A percentile compares a stretch with the other conserved stretches of the same genome.
These are phyloP conservation scores for Globisporangium viniferum DNA, from an alignment of 352 stramenopile species.

Conservation along the genomic window DNA sequence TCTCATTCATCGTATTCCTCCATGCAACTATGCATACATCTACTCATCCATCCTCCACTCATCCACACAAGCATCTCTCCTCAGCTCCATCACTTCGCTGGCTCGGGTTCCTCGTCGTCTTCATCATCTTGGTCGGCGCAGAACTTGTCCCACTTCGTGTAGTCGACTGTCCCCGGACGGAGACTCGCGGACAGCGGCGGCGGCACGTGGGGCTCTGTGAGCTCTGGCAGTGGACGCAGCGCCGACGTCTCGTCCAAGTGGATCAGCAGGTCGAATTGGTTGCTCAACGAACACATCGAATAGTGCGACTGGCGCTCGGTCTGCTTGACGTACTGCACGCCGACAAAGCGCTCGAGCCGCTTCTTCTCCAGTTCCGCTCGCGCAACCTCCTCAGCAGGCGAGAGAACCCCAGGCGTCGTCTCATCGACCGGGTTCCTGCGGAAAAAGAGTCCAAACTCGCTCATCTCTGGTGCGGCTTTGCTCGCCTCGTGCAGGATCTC, in stretches of 20 bases:
- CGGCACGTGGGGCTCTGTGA: slow-evolving; percentile 14
- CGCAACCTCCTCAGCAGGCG: neutral
- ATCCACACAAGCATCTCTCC: neutral
- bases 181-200: neutral
- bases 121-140: slow-evolving; percentile 10
- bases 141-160: slow-evolving; percentile 17
- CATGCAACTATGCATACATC: too few species aligned
- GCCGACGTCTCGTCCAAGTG: slow-evolving; percentile 29
- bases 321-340: slow-evolving; percentile 29
- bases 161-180: slow-evolving; percentile 16
- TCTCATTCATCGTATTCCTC: too few species aligned
- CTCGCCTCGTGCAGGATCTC: slow-evolving; percentile 22
- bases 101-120: neutral
- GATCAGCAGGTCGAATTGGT: slow-evolving; percentile 30
- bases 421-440: slow-evolving; percentile 4
- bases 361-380: slow-evolving; percentile 9
- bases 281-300: slow-evolving; percentile 20
- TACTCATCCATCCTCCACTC: neutral
- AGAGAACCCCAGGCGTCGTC: neutral
- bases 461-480: neutral
- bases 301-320: slow-evolving; percentile 30
- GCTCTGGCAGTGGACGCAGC: slow-evolving; percentile 25
- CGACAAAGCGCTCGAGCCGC: slow-evolving; percentile 29
- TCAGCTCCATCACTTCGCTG: neutral
- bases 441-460: slow-evolving; percentile 27